Evolutionary conservation across 805 yeast species (phyloP), one percentile per base, ranked within the genome.

Genomic region (Barnettozyma pratensis): DNA sequence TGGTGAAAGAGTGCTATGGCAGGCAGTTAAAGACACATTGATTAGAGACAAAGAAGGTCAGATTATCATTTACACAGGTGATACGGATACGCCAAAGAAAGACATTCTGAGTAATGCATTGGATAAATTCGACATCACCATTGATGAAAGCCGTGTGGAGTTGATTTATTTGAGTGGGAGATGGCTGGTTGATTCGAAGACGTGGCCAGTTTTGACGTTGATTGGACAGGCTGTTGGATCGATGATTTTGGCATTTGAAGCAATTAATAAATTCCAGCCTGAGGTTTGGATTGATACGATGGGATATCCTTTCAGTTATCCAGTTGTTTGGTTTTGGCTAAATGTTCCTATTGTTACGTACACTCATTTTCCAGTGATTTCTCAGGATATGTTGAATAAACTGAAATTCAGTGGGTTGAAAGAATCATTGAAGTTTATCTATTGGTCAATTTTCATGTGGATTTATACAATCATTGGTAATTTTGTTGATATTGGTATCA

Each of bases 1-100:
- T 31, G 99, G 99, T 27, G 99, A 94, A 63, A 79, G 92, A 48
- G 99, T 94, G 0, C 71, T 94, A 38, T 94, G 99, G 99, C 90
- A 87, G 47, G 96, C 97, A 0, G 87, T 92, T 6, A 76, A 79
- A 55, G 75, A 83, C 32, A 86, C 96, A 0, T 69, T 91, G 50
- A 54, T 64, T 8, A 66, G 71, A 26, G 72, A 75, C 52, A 67
- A 68, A 6, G 59, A 66, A 30, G 80, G 81, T 56, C 68, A 87
- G 7, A 86, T 77, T 2, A 82, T 79, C 2, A 71, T 94, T 7
- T 94, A 94, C 63, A 82, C 91, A 12, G 87, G 87, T 25, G 87
- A 82, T 58, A 54, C 50, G 5, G 80, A 78, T 50, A 71, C 71
- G 5, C 64, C 75, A 27, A 80, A 79, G 3, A 62, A 61, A 6